Conservation (phyloP, 768 basidiomycete species). For the Lactarius trivialis region DNA sequence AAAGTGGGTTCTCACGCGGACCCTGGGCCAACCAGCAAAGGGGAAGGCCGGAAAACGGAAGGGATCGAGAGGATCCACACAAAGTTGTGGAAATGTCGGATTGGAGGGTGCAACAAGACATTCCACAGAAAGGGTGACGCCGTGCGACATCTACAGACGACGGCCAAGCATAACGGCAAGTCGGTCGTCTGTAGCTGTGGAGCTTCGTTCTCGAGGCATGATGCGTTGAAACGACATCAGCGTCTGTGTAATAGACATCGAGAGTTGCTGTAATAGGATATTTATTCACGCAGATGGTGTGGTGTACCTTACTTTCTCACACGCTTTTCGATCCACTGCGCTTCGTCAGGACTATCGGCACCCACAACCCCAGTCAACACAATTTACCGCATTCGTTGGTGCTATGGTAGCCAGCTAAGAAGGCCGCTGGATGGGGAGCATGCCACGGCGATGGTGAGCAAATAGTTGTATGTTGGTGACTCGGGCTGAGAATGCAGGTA, state of each 20-base stretch:
- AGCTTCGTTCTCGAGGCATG: constrained; percentile 17
- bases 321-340: background rate
- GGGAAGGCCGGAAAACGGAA: background rate
- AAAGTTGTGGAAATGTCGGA: constrained; percentile 18
- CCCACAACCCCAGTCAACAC: background rate
- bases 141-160: constrained; percentile 17
- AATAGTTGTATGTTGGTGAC: background rate
- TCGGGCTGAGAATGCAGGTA: background rate
- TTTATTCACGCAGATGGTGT: no score
- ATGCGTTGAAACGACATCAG: constrained; percentile 18
- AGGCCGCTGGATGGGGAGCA: background rate
- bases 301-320: no score
- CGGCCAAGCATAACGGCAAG: constrained; percentile 16
- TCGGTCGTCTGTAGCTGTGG: constrained; percentile 17
- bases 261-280: background rate
- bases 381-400: background rate
- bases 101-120: constrained; percentile 15
- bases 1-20: background rate
- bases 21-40: background rate
- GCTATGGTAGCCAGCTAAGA: background rate
- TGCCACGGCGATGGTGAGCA: background rate
- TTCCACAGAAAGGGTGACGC: constrained; percentile 16
- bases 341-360: background rate
- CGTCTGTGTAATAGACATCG: constrained; percentile 9
- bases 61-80: constrained; percentile 15